Conservation (phyloP, 208 protist genomes). For the Wallacemonas collosoma region DNA sequence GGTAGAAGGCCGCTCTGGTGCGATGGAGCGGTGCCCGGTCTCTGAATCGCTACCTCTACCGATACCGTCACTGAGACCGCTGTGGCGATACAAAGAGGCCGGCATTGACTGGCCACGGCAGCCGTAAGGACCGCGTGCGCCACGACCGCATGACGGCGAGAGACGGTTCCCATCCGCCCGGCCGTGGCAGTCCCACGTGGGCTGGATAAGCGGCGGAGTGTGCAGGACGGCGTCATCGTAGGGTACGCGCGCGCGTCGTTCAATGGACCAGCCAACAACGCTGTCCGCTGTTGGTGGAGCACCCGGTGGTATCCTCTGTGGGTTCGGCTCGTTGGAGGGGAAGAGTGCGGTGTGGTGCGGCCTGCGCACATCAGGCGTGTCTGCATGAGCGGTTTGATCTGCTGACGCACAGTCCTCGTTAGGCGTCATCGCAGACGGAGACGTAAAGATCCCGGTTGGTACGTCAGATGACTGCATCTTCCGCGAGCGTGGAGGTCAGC, state of each 20-base stretch:
- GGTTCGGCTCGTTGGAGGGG: not conserved
- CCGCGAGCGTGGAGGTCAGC: not conserved
- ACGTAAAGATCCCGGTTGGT: not conserved
- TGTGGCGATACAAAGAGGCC: not conserved
- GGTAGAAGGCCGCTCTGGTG: conserved; percentile 30
- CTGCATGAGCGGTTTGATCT: not conserved
- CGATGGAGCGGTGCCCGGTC: conserved; percentile 28
- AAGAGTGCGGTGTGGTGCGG: not conserved
- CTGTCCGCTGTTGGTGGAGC: no score
- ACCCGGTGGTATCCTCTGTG: no score
- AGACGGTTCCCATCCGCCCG: not conserved
- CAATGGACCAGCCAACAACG: not conserved
- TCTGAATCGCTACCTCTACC: not conserved
- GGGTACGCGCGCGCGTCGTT: not conserved
- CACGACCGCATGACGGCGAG: conserved; percentile 1
- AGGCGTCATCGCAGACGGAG: no score
- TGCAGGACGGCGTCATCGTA: not conserved
- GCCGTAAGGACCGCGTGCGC: not conserved
- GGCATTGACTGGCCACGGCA: conserved; percentile 11
- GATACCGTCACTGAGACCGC: conserved; percentile 1
- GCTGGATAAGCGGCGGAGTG: not conserved
- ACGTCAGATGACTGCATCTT: not conserved
- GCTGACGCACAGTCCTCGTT: not conserved
- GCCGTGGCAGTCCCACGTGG: not conserved
- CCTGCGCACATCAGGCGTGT: not conserved